A percentile compares a stretch with the other conserved stretches of the same genome.
phyloP scores from a whole-genome alignment of 2,329 filamentous ascomycete genomes.

The Colletotrichum tropicale region DNA sequence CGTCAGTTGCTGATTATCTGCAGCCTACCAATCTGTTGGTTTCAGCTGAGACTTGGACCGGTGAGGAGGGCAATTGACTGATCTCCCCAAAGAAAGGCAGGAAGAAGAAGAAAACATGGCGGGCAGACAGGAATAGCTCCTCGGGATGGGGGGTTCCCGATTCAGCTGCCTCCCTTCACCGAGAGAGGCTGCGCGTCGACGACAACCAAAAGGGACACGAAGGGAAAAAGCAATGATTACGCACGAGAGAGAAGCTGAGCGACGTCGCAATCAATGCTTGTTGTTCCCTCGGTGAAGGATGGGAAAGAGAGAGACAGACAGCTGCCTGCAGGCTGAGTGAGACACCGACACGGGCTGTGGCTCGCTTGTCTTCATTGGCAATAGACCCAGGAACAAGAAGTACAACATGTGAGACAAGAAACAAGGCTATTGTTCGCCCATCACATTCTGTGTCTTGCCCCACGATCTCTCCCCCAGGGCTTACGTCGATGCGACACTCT shows the following conservation, averaged over 20 bases:
- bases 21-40: neutral
- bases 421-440: neutral
- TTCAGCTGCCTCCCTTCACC: neutral
- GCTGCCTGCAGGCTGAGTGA: neutral
- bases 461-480: neutral
- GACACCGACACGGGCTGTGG: neutral
- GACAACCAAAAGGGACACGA: neutral
- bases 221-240: neutral
- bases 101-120: neutral
- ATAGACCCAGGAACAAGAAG: neutral
- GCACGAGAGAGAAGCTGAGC: neutral
- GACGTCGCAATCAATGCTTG: neutral
- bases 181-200: neutral
- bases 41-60: neutral
- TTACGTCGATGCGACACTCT: neutral
- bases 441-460: neutral
- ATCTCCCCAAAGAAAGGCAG: neutral
- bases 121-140: neutral
- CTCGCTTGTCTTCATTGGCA: neutral
- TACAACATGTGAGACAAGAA: neutral
- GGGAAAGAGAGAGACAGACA: neutral
- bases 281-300: neutral
- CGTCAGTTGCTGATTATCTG: neutral
- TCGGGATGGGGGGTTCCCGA: neutral
- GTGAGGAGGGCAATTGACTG: neutral